Evolutionary conservation across 371 early-diverging fungal genomes (phyloP), one percentile per base, ranked within the genome.

Genomic region (Mortierella sp.): DNA sequence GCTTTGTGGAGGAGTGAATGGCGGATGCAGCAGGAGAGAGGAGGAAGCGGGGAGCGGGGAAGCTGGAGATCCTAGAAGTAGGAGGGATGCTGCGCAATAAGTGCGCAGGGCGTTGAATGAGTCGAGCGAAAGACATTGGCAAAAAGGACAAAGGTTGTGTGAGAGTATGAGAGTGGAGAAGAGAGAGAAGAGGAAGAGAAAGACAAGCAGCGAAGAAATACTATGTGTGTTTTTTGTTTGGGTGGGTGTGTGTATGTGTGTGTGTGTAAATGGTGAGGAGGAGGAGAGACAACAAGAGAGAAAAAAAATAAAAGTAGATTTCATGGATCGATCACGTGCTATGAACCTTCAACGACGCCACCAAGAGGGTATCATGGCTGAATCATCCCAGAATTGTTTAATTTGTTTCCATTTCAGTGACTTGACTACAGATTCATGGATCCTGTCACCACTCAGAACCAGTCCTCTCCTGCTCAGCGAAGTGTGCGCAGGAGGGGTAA

Each of bases 1-100:
- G 69, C 67, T 69, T 75, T 9, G 76, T 68, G 4, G 72, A n/a
- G 6, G 81, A 74, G 62, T 81, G 81, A 63, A 81, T 66, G 53
- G 81, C 81, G 3, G 81, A 63, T 9, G 65, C 58, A 36, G 81
- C 69, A 36, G 81, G 69, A 2, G 76, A 73, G 59, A 74, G 59
- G 6, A 70, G 45, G 47, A 70, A 74, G 24, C 80, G 80, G 21
- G 70, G 28, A 24, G 47, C 48, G 2, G 58, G 41, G 4, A 22
- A 62, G 58, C 24, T 55, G 4, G 55, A 55, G 57, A 68, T 60
- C 50, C 62, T 58, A 4, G 73, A 41, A 0, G 45, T 28, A 8
- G 70, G 61, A 59, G 63, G 79, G 55, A 58, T 57, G 36, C 65
- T 81, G 81, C 81, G 81, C 76, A 81, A 41, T 38, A 55, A 28